phyloP scores from a whole-genome alignment of 2,329 filamentous ascomycete species.

The Ophiocordyceps australis region DNA sequence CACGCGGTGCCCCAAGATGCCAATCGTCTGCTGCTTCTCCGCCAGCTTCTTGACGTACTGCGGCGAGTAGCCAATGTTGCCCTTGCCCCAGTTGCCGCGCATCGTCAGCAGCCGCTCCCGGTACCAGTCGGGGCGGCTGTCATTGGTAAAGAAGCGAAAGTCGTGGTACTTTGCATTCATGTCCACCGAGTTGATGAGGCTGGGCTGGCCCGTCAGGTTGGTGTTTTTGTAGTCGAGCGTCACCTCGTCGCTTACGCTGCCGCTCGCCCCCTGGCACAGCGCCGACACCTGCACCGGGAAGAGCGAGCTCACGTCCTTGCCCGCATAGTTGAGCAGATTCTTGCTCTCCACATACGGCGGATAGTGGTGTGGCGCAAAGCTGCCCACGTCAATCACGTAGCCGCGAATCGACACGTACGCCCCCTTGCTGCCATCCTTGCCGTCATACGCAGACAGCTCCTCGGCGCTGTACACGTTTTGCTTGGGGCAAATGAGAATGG shows the following conservation, averaged over 20 bases:
- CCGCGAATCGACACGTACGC: slow-evolving; percentile 75
- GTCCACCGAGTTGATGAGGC: slow-evolving; percentile 47
- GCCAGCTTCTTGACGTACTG: slow-evolving; percentile 59
- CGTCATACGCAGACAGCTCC: slow-evolving; percentile 59
- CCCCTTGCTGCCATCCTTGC: slow-evolving; percentile 42
- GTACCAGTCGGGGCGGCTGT: slow-evolving; percentile 82
- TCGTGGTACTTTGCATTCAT: slow-evolving; percentile 73
- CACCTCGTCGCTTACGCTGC: slow-evolving; percentile 48
- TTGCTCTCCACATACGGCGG: slow-evolving; percentile 35
- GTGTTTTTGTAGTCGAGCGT: slow-evolving; percentile 65
- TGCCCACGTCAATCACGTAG: slow-evolving; percentile 66
- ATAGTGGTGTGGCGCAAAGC: slow-evolving; percentile 63
- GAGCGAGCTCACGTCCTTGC: slow-evolving; percentile 67
- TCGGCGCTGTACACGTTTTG: slow-evolving; percentile 71
- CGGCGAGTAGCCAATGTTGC: slow-evolving; percentile 67
- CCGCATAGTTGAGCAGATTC: slow-evolving; percentile 62
- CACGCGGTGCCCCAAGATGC: slow-evolving; percentile 59
- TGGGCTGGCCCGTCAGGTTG: slow-evolving; percentile 54
- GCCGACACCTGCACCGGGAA: slow-evolving; percentile 93
- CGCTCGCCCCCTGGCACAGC: slow-evolving; percentile 63
- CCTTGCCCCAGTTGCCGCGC: slow-evolving; percentile 66
- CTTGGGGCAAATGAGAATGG: slow-evolving; percentile 72
- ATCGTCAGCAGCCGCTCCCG: slow-evolving; percentile 70
- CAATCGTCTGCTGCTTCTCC: slow-evolving; percentile 45
- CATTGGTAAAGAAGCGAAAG: slow-evolving; percentile 70